Base-by-base conservation (phyloP, 108 stramenopile genomes). In the Pelagomonas calceolata region DNA sequence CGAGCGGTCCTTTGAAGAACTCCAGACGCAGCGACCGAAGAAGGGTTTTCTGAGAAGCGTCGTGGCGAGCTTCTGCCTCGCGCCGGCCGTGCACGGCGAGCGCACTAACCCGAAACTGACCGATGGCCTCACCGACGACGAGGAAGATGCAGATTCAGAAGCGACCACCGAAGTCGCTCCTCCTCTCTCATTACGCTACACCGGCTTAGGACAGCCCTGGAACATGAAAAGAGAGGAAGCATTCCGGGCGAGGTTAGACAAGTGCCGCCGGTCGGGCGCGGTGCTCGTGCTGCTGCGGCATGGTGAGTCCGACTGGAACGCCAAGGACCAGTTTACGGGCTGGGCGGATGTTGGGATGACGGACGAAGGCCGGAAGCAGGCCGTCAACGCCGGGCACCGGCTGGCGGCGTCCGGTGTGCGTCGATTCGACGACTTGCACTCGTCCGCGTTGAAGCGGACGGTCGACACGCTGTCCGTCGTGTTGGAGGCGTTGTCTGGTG, bases 301-400 rank as follows among this genome's bases (percentile, higher is more conserved):
- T 64, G 87, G 87, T 7, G 87, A 88, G 71, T 81, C 80, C 46
- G 69, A 80, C 14, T 88, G 85, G 85, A 88, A 88, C 69, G 84
- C 82, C 14, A 79, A 81, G 63, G 64, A 78, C 34, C 76, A 66
- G 26, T 88, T 88, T 68, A 88, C 87, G n/a, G 87, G 87, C 0
- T 88, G 87, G 87, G 83, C 76, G 4, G 92, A 93, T 73, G 90
- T 90, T 0, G 80, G 84, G 46, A 68, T 93, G 67, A 93, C 92
- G 30, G 67, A 79, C 44, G 43, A 68, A 68, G 92, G 92, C 7
- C 3, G 10, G 51, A 1, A 12, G 21, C 7, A 60, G 51, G 51
- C 51, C 7, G 26, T 1, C 21, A 3, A 1, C 7, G 51, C 51
- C 51, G 51, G 51, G 21, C 21, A 12, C 0, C 1, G 3, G 51